Evolutionary conservation across 345 rosid species (phyloP).

Genomic region (Salix brachista): DNA sequence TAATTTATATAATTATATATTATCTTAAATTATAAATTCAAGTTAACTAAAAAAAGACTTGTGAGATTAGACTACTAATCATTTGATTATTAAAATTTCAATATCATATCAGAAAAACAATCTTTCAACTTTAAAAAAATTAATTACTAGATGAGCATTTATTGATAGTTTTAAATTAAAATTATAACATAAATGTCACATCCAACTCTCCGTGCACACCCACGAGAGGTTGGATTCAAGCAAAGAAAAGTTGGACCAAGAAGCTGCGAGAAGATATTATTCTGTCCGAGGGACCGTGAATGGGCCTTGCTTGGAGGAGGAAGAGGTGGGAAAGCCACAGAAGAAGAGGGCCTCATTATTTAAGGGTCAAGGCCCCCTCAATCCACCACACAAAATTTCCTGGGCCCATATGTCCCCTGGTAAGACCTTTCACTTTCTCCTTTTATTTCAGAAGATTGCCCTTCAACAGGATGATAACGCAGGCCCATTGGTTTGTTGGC

Average conservation of each 20-base stretch:
- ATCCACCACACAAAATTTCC: neutral
- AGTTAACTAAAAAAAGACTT: no score
- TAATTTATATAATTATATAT: no score
- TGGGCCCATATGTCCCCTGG: neutral
- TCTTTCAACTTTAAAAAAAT: no score
- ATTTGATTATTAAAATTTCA: no score
- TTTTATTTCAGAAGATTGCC: neutral
- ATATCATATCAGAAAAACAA: no score
- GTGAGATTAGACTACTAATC: no score
- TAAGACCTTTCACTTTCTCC: neutral
- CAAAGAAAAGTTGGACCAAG: neutral
- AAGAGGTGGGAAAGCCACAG: neutral
- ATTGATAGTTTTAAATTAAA: no score
- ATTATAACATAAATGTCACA: neutral
- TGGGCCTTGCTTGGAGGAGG: neutral
- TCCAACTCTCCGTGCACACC: constrained; percentile 7
- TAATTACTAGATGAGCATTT: no score
- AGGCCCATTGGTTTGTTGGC: constrained; percentile 6
- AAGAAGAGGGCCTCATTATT: neutral
- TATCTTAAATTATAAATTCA: no score
- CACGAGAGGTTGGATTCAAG: neutral
- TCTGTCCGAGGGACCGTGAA: neutral
- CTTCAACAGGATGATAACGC: neutral
- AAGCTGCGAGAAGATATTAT: neutral
- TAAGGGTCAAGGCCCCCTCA: neutral